A percentile compares a stretch with the other conserved stretches of the same genome.
phyloP scores from a whole-genome alignment of 768 basidiomycete genomes.

The Paxillus ammoniavirescens region DNA sequence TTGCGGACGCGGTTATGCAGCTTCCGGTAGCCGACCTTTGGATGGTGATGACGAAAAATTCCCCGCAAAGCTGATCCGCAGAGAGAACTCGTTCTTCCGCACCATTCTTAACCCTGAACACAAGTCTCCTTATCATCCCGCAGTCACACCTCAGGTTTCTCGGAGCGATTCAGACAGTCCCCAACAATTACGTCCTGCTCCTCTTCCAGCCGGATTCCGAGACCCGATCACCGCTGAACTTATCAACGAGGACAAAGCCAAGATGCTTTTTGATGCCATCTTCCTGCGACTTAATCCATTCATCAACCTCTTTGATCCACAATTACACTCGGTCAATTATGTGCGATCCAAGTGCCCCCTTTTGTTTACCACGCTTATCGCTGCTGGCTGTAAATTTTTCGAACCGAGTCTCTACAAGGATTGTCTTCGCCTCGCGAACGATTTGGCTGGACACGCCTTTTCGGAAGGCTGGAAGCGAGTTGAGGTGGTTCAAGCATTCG shows the following conservation, averaged over 20 bases:
- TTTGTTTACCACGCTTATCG: slow-evolving; percentile 81
- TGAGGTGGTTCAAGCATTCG: slow-evolving; percentile 87
- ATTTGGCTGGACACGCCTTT: slow-evolving; percentile 76
- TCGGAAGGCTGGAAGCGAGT: slow-evolving; percentile 76
- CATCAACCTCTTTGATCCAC: slow-evolving; percentile 85
- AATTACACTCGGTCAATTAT: slow-evolving; percentile 77
- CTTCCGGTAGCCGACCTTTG: slow-evolving; percentile 25
- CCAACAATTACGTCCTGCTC: slow-evolving; percentile 32
- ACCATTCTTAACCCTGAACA: slow-evolving; percentile 77
- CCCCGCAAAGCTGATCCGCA: slow-evolving; percentile 71
- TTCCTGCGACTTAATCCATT: slow-evolving; percentile 87
- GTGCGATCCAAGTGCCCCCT: slow-evolving; percentile 79
- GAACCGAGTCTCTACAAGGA: slow-evolving; percentile 62
- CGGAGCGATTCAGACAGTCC: slow-evolving; percentile 38
- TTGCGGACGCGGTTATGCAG: slow-evolving; percentile 11
- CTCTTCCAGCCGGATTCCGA: slow-evolving; percentile 39
- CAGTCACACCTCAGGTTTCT: slow-evolving; percentile 27
- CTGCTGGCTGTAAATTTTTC: slow-evolving; percentile 85
- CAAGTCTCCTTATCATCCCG: slow-evolving; percentile 36
- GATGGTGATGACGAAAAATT: slow-evolving; percentile 63
- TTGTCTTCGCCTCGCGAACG: slow-evolving; percentile 70
- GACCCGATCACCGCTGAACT: slow-evolving; percentile 77
- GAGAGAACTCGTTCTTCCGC: slow-evolving; percentile 80
- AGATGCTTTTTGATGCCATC: slow-evolving; percentile 72
- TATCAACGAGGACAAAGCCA: slow-evolving; percentile 67